These are phyloP conservation scores for Schizophyllum commune DNA, from an alignment of 1,284 basidiomycete genomes.

Conservation along the genomic window DNA sequence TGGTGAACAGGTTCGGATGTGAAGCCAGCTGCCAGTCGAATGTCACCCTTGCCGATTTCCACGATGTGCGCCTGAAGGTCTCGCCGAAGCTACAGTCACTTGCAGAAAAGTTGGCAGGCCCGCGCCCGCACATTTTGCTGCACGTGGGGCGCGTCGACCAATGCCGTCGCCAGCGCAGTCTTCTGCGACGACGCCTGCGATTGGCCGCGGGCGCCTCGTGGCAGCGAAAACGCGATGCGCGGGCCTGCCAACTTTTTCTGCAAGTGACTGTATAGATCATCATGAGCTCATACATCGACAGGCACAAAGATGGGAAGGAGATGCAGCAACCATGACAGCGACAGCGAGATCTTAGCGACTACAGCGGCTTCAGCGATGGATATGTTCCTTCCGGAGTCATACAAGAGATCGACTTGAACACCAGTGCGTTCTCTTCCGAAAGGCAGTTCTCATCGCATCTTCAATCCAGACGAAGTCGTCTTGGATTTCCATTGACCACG, in stretches of 20 bases:
- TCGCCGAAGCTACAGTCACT: too few relatives aligned
- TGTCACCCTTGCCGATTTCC: slow-evolving; percentile 1
- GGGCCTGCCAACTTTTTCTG: too few relatives aligned
- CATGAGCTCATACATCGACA: neutral
- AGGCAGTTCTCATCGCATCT: neutral
- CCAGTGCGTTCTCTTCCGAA: neutral
- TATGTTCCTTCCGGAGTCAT: neutral
- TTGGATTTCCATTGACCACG: slow-evolving; percentile 9
- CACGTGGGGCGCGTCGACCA: too few relatives aligned
- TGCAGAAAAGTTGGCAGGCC: too few relatives aligned
- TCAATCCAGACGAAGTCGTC: slow-evolving; percentile 5
- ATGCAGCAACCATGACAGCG: slow-evolving; percentile 1
- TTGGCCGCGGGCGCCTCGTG: too few relatives aligned
- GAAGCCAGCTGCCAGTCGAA: neutral
- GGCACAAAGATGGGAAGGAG: neutral
- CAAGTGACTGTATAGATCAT: neutral
- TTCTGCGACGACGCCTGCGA: too few relatives aligned
- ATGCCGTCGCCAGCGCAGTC: too few relatives aligned
- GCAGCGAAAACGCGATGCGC: too few relatives aligned
- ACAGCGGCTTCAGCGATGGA: neutral
- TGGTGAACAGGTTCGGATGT: too few relatives aligned
- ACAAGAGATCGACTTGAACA: slow-evolving; percentile 1
- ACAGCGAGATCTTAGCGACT: neutral
- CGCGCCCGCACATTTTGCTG: too few relatives aligned
- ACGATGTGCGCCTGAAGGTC: slow-evolving; percentile 2